Conservation (phyloP, 805 yeast genomes). For the Pichia exigua region DNA sequence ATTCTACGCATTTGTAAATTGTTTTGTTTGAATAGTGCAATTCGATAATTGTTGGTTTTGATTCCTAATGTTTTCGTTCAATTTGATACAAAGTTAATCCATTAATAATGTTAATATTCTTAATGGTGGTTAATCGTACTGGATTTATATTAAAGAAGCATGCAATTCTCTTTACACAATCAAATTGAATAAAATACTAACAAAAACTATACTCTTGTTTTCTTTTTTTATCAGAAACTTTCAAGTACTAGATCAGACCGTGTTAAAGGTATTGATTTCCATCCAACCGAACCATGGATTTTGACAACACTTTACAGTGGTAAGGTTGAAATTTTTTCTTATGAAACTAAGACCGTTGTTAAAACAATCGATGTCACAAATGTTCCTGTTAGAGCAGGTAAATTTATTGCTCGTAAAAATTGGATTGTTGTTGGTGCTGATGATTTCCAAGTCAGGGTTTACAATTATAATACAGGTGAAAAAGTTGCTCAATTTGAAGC, state of each 20-base stretch:
- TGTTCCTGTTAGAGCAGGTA: constrained; percentile 93
- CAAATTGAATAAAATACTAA: constrained; percentile 2
- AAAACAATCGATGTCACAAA: constrained; percentile 92
- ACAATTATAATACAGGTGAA: constrained; percentile 92
- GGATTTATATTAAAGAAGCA: too few species aligned
- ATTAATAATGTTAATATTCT: too few species aligned
- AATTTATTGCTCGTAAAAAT: constrained; percentile 89
- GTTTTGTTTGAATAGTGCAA: background rate
- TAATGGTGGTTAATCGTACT: too few species aligned
- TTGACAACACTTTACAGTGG: constrained; percentile 88
- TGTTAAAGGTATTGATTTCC: constrained; percentile 96
- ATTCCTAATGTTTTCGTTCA: background rate
- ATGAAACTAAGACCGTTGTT: constrained; percentile 75
- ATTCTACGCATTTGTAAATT: background rate
- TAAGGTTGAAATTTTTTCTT: constrained; percentile 87
- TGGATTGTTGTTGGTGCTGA: constrained; percentile 97
- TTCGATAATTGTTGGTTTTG: background rate
- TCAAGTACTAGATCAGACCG: constrained; percentile 91
- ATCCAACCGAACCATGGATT: constrained; percentile 97
- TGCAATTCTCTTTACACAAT: too few species aligned
- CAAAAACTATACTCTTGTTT: background rate
- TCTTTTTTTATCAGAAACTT: constrained; percentile 44
- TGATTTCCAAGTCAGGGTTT: constrained; percentile 89
- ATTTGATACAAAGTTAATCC: background rate
- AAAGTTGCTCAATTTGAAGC: constrained; percentile 94